Percentiles rank a stretch among this genome's conserved stretches.
Evolutionary conservation across 805 yeast species (phyloP).

Genomic region (Monosporozyma servazzii): DNA sequence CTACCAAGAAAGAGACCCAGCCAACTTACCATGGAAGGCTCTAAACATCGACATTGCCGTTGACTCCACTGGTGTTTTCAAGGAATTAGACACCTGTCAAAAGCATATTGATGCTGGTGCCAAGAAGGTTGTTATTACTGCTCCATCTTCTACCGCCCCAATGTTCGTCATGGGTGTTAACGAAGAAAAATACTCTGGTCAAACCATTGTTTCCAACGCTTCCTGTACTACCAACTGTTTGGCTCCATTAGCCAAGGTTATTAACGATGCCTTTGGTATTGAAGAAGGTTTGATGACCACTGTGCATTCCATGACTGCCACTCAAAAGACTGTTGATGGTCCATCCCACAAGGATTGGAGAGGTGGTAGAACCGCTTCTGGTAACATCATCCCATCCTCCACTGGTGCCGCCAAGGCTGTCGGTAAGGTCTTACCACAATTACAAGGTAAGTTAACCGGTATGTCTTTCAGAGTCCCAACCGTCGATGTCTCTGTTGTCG

Average conservation of each 20-base stretch:
- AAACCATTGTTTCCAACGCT: conserved; percentile 56
- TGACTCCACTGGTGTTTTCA: conserved; percentile 68
- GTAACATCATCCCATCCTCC: conserved; percentile 65
- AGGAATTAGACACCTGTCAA: conserved; percentile 52
- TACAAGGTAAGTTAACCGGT: conserved; percentile 66
- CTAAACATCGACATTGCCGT: conserved; percentile 51
- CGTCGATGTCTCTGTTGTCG: conserved; percentile 62
- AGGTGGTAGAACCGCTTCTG: conserved; percentile 72
- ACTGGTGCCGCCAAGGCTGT: conserved; percentile 74
- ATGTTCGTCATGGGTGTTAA: conserved; percentile 67
- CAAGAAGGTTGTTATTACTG: conserved; percentile 62
- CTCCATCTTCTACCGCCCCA: conserved; percentile 64
- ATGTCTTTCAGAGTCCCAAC: conserved; percentile 69
- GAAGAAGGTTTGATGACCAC: conserved; percentile 72
- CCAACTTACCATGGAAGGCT: conserved; percentile 59
- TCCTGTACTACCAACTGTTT: conserved; percentile 69
- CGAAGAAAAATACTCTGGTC: conserved; percentile 48
- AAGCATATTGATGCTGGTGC: conserved; percentile 67
- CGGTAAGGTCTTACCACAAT: conserved; percentile 62
- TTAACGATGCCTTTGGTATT: conserved; percentile 55
- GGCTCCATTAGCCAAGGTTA: conserved; percentile 63
- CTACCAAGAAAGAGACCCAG: conserved; percentile 60
- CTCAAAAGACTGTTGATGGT: conserved; percentile 68
- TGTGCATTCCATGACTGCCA: conserved; percentile 62
- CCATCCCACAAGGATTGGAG: conserved; percentile 75